Percentiles rank a stretch among this genome's conserved stretches.
Conservation (phyloP, 768 basidiomycete genomes). For the Suillus sp. region DNA sequence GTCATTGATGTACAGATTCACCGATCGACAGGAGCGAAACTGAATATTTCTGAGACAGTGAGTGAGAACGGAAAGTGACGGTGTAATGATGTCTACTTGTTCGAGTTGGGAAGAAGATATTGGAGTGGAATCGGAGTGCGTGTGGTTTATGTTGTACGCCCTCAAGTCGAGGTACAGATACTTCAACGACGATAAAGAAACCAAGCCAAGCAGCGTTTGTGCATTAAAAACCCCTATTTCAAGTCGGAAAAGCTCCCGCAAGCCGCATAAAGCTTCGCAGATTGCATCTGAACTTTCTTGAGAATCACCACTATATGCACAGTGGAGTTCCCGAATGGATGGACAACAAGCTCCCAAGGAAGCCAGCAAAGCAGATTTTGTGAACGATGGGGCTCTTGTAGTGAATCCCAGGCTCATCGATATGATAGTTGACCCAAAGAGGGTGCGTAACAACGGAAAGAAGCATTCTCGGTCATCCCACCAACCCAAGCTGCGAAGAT, state of each 20-base stretch:
- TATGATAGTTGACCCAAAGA: not conserved
- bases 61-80: not conserved
- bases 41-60: not conserved
- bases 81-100: not conserved
- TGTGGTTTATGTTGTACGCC: not conserved
- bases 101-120: not conserved
- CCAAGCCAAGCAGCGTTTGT: not conserved
- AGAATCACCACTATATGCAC: not conserved
- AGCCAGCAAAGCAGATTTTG: not conserved
- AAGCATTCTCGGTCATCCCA: not conserved
- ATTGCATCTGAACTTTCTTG: not conserved
- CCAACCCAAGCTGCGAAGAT: not conserved
- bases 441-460: not conserved
- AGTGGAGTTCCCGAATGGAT: not conserved
- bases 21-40: not conserved
- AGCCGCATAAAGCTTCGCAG: not conserved
- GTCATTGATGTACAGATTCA: not conserved
- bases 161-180: not conserved
- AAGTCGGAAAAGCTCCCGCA: not conserved
- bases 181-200: not conserved
- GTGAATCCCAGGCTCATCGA: not conserved
- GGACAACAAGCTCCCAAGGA: not conserved
- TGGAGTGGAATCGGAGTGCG: not conserved
- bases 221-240: not conserved
- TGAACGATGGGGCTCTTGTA: not conserved